Conservation (phyloP, 164 flowering plant genomes). For the Nymphaea colorata region DNA sequence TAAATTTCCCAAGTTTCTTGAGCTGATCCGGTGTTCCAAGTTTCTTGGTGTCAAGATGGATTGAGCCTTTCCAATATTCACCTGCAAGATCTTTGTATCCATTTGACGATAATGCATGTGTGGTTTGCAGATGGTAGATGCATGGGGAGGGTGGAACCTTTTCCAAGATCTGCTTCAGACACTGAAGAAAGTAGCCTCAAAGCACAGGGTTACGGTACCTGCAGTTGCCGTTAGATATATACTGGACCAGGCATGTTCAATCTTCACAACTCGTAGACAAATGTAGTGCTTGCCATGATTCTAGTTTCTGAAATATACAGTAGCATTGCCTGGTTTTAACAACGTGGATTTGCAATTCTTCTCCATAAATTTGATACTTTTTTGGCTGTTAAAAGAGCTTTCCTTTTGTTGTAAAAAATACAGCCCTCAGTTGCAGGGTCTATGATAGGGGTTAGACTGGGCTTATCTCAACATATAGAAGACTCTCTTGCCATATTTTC, state of each 20-base stretch:
- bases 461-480: constrained; percentile 69
- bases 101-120: neutral
- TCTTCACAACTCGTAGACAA: neutral
- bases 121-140: constrained; percentile 79
- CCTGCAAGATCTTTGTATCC: too few relatives aligned
- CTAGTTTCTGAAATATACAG: neutral
- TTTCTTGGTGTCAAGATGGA: too few relatives aligned
- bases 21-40: neutral
- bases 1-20: neutral
- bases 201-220: constrained; percentile 82
- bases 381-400: neutral
- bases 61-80: too few relatives aligned
- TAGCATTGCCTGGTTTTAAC: neutral
- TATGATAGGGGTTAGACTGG: constrained; percentile 93
- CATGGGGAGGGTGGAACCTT: constrained; percentile 97
- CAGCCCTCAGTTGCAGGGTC: constrained; percentile 94
- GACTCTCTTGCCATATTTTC: constrained; percentile 66
- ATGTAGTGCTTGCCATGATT: neutral
- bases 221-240: constrained; percentile 80
- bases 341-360: neutral
- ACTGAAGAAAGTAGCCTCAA: constrained; percentile 52
- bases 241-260: constrained; percentile 65
- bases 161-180: constrained; percentile 81
- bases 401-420: neutral
- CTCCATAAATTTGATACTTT: neutral